Percentiles rank a stretch among this genome's conserved stretches.
Evolutionary conservation across 140 eudicot genomes (phyloP).

Genomic region (Cichorium intybus): DNA sequence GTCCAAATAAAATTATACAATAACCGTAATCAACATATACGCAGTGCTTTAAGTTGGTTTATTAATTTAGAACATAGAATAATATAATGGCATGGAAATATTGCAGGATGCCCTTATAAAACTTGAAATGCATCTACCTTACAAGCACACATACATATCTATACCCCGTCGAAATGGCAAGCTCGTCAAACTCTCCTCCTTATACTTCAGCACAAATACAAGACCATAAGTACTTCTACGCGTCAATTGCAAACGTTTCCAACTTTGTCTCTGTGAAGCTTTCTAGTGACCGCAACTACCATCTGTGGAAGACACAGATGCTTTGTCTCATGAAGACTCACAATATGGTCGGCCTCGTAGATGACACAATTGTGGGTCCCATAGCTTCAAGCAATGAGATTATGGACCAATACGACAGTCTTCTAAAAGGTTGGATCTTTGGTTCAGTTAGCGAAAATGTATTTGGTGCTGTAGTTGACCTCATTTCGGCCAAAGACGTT

Average conservation of each 20-base stretch:
- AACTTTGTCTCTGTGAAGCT: constrained; percentile 19
- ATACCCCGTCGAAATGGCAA: not conserved
- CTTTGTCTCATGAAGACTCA: constrained; percentile 10
- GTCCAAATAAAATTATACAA: no score
- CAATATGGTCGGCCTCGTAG: constrained; percentile 2
- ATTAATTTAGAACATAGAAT: no score
- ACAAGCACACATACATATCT: not conserved
- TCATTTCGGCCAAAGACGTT: not conserved
- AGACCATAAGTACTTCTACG: constrained; percentile 5
- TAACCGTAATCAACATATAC: no score
- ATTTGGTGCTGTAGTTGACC: not conserved
- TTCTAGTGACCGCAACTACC: not conserved
- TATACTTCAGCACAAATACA: not conserved
- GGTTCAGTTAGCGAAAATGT: constrained; percentile 14
- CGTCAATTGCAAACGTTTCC: not conserved
- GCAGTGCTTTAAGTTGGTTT: no score
- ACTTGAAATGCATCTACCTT: no score
- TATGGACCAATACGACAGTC: not conserved
- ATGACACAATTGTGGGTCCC: not conserved
- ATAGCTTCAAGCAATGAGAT: not conserved
- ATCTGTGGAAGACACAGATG: constrained; percentile 19
- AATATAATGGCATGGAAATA: no score
- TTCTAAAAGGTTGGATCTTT: constrained; percentile 18
- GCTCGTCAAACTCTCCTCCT: not conserved
- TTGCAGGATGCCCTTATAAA: no score